These are phyloP conservation scores for Cytospora mali DNA, from an alignment of 2,329 filamentous ascomycete genomes.

Conservation along the genomic window DNA sequence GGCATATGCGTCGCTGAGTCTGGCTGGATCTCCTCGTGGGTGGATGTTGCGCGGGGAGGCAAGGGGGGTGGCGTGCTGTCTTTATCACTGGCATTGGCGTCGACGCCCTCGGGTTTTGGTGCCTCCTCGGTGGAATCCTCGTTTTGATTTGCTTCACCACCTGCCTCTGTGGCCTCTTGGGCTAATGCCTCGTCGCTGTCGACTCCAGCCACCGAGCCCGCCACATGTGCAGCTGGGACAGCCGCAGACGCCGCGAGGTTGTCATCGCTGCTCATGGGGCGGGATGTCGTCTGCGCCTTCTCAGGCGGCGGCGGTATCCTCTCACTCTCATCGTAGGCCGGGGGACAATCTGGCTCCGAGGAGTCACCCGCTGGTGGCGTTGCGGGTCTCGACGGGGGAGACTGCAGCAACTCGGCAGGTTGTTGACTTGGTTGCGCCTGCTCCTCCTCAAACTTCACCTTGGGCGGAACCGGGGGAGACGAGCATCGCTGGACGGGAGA, in stretches of 20 bases:
- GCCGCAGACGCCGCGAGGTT: conserved; percentile 4
- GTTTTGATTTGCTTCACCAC: background rate
- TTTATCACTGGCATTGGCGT: background rate
- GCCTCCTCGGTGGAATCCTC: background rate
- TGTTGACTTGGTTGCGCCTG: background rate
- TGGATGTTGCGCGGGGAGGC: conserved; percentile 15
- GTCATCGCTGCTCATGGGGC: background rate
- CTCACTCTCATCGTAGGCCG: conserved; percentile 24
- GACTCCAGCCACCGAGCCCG: background rate
- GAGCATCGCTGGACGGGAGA: conserved; percentile 14
- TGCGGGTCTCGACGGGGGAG: background rate
- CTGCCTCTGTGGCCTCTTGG: background rate
- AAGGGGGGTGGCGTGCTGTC: conserved; percentile 12
- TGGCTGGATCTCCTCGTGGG: conserved; percentile 5
- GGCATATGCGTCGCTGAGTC: conserved; percentile 23
- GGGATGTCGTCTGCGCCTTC: conserved; percentile 1
- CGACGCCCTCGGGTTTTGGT: background rate
- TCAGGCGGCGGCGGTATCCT: conserved; percentile 21
- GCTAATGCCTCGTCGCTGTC: background rate
- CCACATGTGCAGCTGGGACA: conserved; percentile 1
- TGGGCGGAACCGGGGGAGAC: conserved; percentile 25
- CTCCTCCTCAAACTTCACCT: conserved; percentile 20
- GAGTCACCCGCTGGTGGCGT: background rate
- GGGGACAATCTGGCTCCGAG: conserved; percentile 8
- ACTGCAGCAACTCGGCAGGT: background rate